A percentile compares a stretch with the other conserved stretches of the same genome.
These are phyloP conservation scores for Annona cherimola DNA, from an alignment of 164 flowering plant species.

Conservation along the genomic window DNA sequence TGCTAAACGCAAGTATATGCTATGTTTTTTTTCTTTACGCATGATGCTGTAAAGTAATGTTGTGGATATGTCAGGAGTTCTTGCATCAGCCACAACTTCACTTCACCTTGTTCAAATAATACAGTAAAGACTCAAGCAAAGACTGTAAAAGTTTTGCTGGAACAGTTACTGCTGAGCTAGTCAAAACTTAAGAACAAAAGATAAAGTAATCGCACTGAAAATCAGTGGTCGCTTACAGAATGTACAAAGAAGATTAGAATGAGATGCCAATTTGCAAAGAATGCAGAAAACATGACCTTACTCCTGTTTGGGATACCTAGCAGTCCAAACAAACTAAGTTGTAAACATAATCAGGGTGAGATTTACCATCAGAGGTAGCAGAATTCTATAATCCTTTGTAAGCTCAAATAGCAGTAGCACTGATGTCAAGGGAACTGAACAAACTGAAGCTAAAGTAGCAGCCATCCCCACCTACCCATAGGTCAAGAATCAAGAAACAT, in stretches of 20 bases:
- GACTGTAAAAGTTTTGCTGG: background rate
- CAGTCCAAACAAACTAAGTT: background rate
- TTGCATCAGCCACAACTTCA: too few relatives aligned
- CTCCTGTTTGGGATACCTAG: background rate
- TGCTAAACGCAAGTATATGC: too few relatives aligned
- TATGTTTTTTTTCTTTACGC: too few relatives aligned
- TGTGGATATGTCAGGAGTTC: too few relatives aligned
- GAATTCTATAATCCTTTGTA: slow-evolving; percentile 91
- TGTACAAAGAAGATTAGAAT: too few relatives aligned
- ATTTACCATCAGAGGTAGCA: slow-evolving; percentile 96
- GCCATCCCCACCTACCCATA: slow-evolving; percentile 95
- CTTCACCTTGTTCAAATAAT: too few relatives aligned
- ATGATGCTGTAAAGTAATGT: too few relatives aligned
- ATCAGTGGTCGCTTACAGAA: background rate
- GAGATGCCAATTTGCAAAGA: background rate
- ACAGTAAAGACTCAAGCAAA: background rate
- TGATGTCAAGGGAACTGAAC: slow-evolving; percentile 97
- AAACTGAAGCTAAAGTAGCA: slow-evolving; percentile 95
- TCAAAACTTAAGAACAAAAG: background rate
- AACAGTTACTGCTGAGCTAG: background rate
- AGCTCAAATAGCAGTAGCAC: slow-evolving; percentile 95
- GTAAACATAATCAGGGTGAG: background rate
- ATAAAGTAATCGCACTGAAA: background rate
- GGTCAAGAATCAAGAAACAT: slow-evolving; percentile 7
- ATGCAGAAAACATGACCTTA: too few relatives aligned